Evolutionary conservation across 371 early-diverging fungal species (phyloP).

Genomic region (Batkoa obscura): DNA sequence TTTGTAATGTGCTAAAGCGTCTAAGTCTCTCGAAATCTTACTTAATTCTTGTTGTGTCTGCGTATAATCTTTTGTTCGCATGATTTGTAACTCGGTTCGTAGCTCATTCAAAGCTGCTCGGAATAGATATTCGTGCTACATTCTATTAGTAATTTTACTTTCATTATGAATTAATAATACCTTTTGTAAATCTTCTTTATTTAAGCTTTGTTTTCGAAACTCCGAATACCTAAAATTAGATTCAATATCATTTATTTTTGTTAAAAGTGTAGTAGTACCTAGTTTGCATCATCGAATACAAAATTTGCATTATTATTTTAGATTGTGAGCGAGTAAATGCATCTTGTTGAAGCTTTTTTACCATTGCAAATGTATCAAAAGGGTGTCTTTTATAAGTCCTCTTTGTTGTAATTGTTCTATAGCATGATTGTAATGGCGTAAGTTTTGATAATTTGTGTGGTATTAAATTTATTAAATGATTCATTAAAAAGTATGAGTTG

Average conservation of each 20-base stretch:
- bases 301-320: conserved; percentile 4
- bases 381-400: background rate
- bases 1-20: conserved; percentile 45
- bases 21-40: conserved; percentile 56
- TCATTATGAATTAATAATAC: background rate
- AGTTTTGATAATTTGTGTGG: too few relatives aligned
- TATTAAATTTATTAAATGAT: too few relatives aligned
- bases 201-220: background rate
- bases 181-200: conserved; percentile 7
- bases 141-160: background rate
- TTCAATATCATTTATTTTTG: conserved; percentile 2
- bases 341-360: conserved; percentile 5
- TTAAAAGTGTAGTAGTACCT: background rate
- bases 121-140: conserved; percentile 41
- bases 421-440: too few relatives aligned
- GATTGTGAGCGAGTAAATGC: conserved; percentile 8
- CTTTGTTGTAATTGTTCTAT: too few relatives aligned
- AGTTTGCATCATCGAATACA: background rate
- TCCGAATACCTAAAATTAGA: background rate
- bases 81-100: conserved; percentile 64
- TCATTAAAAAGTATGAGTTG: too few relatives aligned
- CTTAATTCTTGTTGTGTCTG: conserved; percentile 52
- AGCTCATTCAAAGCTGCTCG: conserved; percentile 63
- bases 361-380: conserved; percentile 7
- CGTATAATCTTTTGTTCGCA: conserved; percentile 70